phyloP scores from a whole-genome alignment of 257 asterid species.

The Paulownia fortunei region DNA sequence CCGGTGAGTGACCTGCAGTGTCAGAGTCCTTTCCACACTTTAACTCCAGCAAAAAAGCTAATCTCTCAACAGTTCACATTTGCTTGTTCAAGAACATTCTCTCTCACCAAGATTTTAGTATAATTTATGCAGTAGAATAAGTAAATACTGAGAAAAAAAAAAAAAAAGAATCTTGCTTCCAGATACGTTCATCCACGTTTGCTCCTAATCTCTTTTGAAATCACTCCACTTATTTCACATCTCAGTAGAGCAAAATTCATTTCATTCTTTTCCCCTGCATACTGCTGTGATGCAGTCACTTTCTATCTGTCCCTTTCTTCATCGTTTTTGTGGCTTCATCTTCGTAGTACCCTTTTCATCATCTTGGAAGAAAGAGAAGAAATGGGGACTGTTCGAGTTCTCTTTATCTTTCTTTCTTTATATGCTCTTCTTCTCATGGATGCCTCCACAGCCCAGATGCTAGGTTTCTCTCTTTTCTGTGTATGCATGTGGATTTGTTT shows the following conservation, averaged over 20 bases:
- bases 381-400: constrained; percentile 54
- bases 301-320: constrained; percentile 26
- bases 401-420: constrained; percentile 36
- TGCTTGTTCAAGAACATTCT: constrained; percentile 37
- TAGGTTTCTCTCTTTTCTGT: constrained; percentile 57
- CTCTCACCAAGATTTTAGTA: constrained; percentile 24
- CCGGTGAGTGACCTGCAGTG: constrained; percentile 10
- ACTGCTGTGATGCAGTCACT: constrained; percentile 33
- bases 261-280: constrained; percentile 12
- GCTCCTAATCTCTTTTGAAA: background rate
- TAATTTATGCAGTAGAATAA: background rate
- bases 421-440: constrained; percentile 52
- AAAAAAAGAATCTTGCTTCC: constrained; percentile 29
- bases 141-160: background rate
- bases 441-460: constrained; percentile 75
- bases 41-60: constrained; percentile 37
- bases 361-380: constrained; percentile 29
- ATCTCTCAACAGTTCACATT: constrained; percentile 24
- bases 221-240: constrained; percentile 22
- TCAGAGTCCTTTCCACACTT: constrained; percentile 29
- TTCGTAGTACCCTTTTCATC: constrained; percentile 31
- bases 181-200: constrained; percentile 20
- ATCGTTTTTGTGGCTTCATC: constrained; percentile 44
- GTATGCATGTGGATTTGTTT: background rate
- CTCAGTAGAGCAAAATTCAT: constrained; percentile 2